A percentile compares a stretch with the other conserved stretches of the same genome.
Conservation (phyloP, 73 alveolate genomes). For the Halteria grandinella region DNA sequence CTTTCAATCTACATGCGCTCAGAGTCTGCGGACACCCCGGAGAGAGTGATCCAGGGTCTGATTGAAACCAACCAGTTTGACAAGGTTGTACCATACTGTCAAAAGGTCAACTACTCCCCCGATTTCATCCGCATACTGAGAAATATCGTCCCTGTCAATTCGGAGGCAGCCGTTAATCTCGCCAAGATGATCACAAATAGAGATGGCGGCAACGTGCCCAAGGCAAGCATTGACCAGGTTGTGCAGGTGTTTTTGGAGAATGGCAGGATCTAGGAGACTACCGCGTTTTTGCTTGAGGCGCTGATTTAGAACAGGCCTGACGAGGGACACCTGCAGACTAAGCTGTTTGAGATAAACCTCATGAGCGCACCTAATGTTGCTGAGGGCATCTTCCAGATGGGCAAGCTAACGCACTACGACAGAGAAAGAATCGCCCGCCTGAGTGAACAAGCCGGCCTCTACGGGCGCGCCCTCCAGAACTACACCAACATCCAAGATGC, state of each 20-base stretch:
- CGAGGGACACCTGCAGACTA: slow-evolving; percentile 98
- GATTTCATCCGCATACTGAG: slow-evolving; percentile 88
- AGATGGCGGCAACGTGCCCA: slow-evolving; percentile 84
- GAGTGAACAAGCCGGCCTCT: slow-evolving; percentile 96
- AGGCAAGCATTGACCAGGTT: slow-evolving; percentile 80
- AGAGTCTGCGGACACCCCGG: slow-evolving; percentile 83
- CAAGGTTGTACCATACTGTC: slow-evolving; percentile 87
- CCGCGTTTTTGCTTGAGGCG: slow-evolving; percentile 96
- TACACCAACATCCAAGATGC: slow-evolving; percentile 92
- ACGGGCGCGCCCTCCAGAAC: slow-evolving; percentile 96
- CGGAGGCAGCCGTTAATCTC: slow-evolving; percentile 92
- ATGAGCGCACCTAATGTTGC: slow-evolving; percentile 96
- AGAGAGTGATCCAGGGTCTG: slow-evolving; percentile 90
- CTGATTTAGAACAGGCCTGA: slow-evolving; percentile 94
- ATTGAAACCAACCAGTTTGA: slow-evolving; percentile 93
- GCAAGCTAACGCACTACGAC: slow-evolving; percentile 93
- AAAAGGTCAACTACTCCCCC: slow-evolving; percentile 81
- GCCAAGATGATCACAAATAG: slow-evolving; percentile 91
- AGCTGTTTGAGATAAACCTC: slow-evolving; percentile 92
- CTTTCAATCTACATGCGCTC: slow-evolving; percentile 86
- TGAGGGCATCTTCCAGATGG: slow-evolving; percentile 93
- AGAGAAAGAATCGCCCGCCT: slow-evolving; percentile 94
- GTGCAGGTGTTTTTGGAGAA: slow-evolving; percentile 88
- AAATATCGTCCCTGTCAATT: slow-evolving; percentile 80
- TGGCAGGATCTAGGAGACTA: slow-evolving; percentile 92